Conservation (phyloP, 352 stramenopile species). For the Phytophthora brassicae region DNA sequence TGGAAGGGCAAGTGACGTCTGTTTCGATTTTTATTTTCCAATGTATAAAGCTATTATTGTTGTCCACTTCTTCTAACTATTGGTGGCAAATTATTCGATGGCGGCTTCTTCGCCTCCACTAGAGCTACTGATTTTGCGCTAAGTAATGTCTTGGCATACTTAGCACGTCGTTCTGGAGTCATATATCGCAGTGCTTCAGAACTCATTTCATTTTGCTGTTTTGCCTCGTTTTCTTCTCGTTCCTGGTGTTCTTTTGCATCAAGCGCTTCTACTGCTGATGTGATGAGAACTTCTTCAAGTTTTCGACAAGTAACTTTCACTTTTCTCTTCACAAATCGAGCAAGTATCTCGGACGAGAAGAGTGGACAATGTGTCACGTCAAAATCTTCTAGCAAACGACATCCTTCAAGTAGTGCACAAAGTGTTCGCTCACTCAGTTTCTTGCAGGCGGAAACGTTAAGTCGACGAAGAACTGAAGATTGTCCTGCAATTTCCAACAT, state of each 20-base stretch:
- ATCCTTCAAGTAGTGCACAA: slow-evolving; percentile 50
- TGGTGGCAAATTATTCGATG: slow-evolving; percentile 31
- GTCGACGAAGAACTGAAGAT: slow-evolving; percentile 57
- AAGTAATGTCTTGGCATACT: slow-evolving; percentile 25
- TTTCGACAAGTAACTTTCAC: slow-evolving; percentile 52
- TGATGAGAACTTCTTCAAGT: slow-evolving; percentile 37
- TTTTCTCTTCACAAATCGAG: slow-evolving; percentile 57
- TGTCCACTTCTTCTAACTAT: slow-evolving; percentile 33
- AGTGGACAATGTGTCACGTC: slow-evolving; percentile 80
- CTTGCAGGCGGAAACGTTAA: slow-evolving; percentile 83
- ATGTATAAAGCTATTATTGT: too few species aligned
- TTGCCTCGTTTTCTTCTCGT: slow-evolving; percentile 20
- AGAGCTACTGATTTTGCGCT: slow-evolving; percentile 6
- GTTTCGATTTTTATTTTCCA: slow-evolving; percentile 22
- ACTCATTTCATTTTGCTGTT: slow-evolving; percentile 21
- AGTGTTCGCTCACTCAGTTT: slow-evolving; percentile 72
- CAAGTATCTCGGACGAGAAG: slow-evolving; percentile 56
- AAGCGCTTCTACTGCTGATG: slow-evolving; percentile 11
- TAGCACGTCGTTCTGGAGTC: slow-evolving; percentile 26
- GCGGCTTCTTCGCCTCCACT: slow-evolving; percentile 21
- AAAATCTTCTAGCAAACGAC: slow-evolving; percentile 63
- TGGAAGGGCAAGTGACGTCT: not conserved
- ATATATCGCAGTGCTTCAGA: slow-evolving; percentile 29
- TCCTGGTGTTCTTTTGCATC: slow-evolving; percentile 17
- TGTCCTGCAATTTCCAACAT: slow-evolving; percentile 80